Evolutionary conservation across 2,329 filamentous ascomycete species (phyloP).

Genomic region (Talaromyces sp.): DNA sequence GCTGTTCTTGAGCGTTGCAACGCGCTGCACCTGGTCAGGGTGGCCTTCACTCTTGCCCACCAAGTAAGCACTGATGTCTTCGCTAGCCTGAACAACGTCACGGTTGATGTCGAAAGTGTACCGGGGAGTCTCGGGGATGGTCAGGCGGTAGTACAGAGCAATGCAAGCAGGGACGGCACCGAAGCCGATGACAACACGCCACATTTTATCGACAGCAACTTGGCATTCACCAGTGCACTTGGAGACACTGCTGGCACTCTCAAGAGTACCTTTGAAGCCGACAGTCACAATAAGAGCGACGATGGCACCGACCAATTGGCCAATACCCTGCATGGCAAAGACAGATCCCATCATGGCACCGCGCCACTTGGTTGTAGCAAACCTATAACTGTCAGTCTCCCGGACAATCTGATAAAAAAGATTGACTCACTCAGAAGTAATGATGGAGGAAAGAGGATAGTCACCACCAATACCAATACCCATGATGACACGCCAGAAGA

Average conservation of each 20-base stretch:
- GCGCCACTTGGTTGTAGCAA: constrained; percentile 40
- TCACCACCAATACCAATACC: constrained; percentile 57
- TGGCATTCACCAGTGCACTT: constrained; percentile 48
- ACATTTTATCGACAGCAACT: constrained; percentile 50
- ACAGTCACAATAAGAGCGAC: constrained; percentile 67
- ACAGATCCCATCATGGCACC: constrained; percentile 80
- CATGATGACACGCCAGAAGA: constrained; percentile 39
- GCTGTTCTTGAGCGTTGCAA: constrained; percentile 38
- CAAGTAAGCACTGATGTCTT: constrained; percentile 71
- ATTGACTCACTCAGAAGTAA: constrained; percentile 48
- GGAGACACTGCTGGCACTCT: too few relatives aligned
- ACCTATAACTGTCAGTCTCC: constrained; percentile 22
- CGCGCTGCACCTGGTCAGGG: constrained; percentile 63
- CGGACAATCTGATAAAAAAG: too few relatives aligned
- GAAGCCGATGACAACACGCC: constrained; percentile 59
- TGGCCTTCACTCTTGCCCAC: constrained; percentile 57
- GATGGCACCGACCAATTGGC: constrained; percentile 68
- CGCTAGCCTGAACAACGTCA: constrained; percentile 7
- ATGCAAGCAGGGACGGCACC: constrained; percentile 58
- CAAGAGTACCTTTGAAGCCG: constrained; percentile 28
- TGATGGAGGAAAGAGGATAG: constrained; percentile 61
- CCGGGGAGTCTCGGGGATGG: constrained; percentile 58
- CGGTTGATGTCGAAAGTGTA: constrained; percentile 44
- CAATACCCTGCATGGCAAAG: constrained; percentile 79
- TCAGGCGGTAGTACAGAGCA: constrained; percentile 59